Conservation (phyloP, 2,329 filamentous ascomycete species). For the Ophiocordyceps australis region DNA sequence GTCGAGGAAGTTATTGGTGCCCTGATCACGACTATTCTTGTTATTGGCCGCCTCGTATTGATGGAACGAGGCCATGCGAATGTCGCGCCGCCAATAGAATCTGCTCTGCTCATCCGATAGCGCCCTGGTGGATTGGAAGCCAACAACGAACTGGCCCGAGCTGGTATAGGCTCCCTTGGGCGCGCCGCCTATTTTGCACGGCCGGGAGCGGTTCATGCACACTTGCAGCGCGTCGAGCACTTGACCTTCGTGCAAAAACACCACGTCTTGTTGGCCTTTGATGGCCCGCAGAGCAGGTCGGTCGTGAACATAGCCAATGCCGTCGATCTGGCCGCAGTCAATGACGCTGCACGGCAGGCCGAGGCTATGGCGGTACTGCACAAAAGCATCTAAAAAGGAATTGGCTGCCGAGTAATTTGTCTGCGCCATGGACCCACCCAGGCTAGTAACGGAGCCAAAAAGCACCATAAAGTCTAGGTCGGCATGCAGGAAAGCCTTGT, state of each 20-base stretch:
- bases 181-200: neutral
- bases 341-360: conserved; percentile 7
- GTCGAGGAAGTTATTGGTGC: no score
- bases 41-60: no score
- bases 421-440: conserved; percentile 16
- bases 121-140: conserved; percentile 5
- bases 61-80: conserved; percentile 6
- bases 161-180: neutral
- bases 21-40: no score
- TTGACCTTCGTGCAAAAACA: neutral
- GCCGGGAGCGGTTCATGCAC: neutral
- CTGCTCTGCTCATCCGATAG: conserved; percentile 3
- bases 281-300: neutral
- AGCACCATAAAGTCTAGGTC: conserved; percentile 19
- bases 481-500: conserved; percentile 2
- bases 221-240: neutral
- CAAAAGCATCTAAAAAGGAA: conserved; percentile 18
- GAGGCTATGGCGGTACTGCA: conserved; percentile 11
- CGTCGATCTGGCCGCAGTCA: conserved; percentile 15
- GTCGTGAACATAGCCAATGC: conserved; percentile 13
- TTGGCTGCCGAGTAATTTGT: conserved; percentile 22
- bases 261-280: neutral
- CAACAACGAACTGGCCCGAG: conserved; percentile 3
- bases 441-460: conserved; percentile 14
- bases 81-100: conserved; percentile 6